A percentile compares a stretch with the other conserved stretches of the same genome.
phyloP scores from a whole-genome alignment of 345 rosid genomes.

The Streptanthus diversifolius region DNA sequence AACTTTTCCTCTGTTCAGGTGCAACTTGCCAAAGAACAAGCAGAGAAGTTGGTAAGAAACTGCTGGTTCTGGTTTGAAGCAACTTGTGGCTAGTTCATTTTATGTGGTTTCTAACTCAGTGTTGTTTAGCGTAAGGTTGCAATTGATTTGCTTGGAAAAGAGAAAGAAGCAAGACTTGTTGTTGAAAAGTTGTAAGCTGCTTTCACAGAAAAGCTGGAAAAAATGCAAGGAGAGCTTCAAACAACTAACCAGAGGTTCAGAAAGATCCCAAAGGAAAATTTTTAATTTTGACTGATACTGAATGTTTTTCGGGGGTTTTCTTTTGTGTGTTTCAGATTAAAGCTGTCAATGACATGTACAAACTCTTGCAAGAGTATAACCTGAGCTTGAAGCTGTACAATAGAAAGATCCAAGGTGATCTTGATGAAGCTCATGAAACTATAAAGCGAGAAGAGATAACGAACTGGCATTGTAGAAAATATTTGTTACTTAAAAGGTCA shows the following conservation, averaged over 20 bases:
- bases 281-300: neutral
- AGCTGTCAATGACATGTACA: conserved; percentile 92
- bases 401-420: conserved; percentile 85
- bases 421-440: conserved; percentile 71
- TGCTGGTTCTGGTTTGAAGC: neutral
- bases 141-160: conserved; percentile 62
- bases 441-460: conserved; percentile 82
- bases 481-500: conserved; percentile 77
- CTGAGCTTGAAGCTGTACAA: conserved; percentile 89
- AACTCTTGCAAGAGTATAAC: conserved; percentile 89
- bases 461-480: conserved; percentile 66
- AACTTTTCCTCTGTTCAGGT: conserved; percentile 72
- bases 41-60: conserved; percentile 69
- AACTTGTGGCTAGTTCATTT: neutral
- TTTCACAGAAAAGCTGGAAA: conserved; percentile 71
- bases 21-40: conserved; percentile 80
- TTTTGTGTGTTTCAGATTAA: conserved; percentile 51
- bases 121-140: conserved; percentile 48
- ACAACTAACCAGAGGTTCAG: conserved; percentile 69
- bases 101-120: conserved; percentile 6
- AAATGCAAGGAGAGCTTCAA: conserved; percentile 79
- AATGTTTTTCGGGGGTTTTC: conserved; percentile 2
- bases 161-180: conserved; percentile 63
- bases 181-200: conserved; percentile 65
- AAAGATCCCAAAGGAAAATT: neutral